Evolutionary conservation across 306 rosid genomes (phyloP), one percentile per base, ranked within the genome.

Genomic region (Acacia melanoxylon): DNA sequence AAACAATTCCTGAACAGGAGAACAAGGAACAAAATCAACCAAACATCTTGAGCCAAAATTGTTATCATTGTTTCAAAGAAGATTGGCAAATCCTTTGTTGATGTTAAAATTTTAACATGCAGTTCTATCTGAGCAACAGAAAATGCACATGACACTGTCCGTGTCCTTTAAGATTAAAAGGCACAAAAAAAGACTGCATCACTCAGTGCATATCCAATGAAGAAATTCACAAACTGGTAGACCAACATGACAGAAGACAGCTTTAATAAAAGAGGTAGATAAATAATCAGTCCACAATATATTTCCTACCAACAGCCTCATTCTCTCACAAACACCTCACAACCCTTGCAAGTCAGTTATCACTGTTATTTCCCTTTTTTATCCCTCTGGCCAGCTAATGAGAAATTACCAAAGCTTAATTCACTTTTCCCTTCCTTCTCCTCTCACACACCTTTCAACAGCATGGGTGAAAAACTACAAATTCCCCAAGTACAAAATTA

Each of bases 1-100:
- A 81, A 81, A 86, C 89, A 96, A 85, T 84, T 96, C 99, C 99
- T 96, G 89, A 52, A 87, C 67, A 83, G 80, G 70, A 68, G 78
- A 75, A 85, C 48, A 80, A 75, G 68, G 59, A 65, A 69, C 73
- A 83, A 63, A 76, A 72, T 77, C 77, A 89, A 80, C 72, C 86
- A 48, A 82, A 73, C 72, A 58, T 69, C 41, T 68, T 58, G 73
- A 76, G 74, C 44, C 63, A 68, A 78, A 68, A 10, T 2, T 52
- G 65, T 61, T 62, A 58, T 70, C 35, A 22, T 67, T 46, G 35
- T 76, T 82, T 77, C 15, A 78, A 56, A 82, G 42, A 76, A 58
- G 68, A 66, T 41, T 6, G 58, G 66, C 68, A 46, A 41, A 45
- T 81, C 81, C 71, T 68, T 58, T 67, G 74, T 77, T 44, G 42